These are phyloP conservation scores for Quercus parvula DNA, from an alignment of 306 rosid species.

Conservation along the genomic window DNA sequence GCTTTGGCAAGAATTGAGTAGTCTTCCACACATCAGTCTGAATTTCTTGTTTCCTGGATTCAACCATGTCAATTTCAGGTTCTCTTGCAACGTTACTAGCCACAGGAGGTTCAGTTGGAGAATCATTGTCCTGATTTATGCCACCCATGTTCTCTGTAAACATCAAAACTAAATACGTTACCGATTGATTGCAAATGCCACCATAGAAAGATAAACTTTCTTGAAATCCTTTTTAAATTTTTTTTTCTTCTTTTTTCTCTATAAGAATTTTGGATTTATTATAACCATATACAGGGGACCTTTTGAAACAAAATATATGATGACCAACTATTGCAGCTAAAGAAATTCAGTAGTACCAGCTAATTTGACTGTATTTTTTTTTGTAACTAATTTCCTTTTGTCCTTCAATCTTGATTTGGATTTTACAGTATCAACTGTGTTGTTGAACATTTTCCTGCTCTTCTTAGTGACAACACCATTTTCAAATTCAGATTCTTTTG, in stretches of 20 bases:
- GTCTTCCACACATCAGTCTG: conserved; percentile 39
- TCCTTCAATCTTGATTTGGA: conserved; percentile 24
- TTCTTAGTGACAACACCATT: conserved; percentile 31
- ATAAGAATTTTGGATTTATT: not conserved
- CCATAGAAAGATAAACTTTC: not conserved
- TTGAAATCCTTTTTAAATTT: not conserved
- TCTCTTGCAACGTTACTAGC: conserved; percentile 10
- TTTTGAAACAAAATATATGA: conserved; percentile 10
- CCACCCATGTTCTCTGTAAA: conserved; percentile 4
- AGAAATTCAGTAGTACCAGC: conserved; percentile 23
- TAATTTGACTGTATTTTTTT: conserved; percentile 33
- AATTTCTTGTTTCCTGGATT: conserved; percentile 28
- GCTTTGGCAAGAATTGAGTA: conserved; percentile 38
- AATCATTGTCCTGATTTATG: not conserved
- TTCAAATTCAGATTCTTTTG: conserved; percentile 30
- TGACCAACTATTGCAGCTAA: not conserved
- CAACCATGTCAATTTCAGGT: conserved; percentile 21
- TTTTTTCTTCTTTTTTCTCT: not conserved
- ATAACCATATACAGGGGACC: not conserved
- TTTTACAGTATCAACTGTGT: conserved; percentile 8
- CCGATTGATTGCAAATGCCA: not conserved
- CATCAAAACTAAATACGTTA: conserved; percentile 7
- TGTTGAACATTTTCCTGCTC: conserved; percentile 37
- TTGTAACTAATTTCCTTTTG: conserved; percentile 25
- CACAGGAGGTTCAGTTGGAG: conserved; percentile 16